phyloP scores from a whole-genome alignment of 495 filamentous ascomycete genomes.

The Hypoxylon trugodes region DNA sequence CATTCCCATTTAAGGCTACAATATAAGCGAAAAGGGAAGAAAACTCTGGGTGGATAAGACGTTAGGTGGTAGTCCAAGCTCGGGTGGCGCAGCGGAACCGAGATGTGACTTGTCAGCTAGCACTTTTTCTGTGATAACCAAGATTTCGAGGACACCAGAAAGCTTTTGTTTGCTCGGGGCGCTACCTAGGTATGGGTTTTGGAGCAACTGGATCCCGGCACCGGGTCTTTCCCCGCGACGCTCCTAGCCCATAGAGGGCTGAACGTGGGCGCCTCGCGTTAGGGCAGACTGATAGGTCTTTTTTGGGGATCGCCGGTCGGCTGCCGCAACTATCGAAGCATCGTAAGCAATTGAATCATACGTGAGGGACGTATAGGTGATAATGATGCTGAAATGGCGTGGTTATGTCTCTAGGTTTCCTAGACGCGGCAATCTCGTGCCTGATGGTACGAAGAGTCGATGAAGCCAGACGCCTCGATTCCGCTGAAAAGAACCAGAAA shows the following conservation, averaged over 20 bases:
- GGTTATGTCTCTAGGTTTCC: conserved; percentile 11
- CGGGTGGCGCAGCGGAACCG: conserved; percentile 31
- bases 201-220: conserved; percentile 35
- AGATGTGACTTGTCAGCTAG: conserved; percentile 43
- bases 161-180: conserved; percentile 41
- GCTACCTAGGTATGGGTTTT: no score
- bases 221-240: conserved; percentile 44
- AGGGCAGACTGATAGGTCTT: conserved; percentile 25
- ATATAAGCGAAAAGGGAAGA: conserved; percentile 16
- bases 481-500: conserved; percentile 33
- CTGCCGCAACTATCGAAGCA: conserved; percentile 26
- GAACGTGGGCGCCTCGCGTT: conserved; percentile 27
- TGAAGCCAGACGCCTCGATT: conserved; percentile 29
- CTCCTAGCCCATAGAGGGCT: conserved; percentile 37
- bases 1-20: conserved; percentile 29
- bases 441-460: conserved; percentile 15
- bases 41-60: conserved; percentile 18
- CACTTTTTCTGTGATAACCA: conserved; percentile 30
- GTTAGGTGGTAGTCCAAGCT: conserved; percentile 20
- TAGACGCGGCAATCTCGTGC: conserved; percentile 23
- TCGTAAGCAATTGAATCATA: conserved; percentile 33
- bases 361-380: conserved; percentile 30
- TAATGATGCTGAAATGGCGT: conserved; percentile 35
- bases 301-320: conserved; percentile 30
- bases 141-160: conserved; percentile 35